A percentile compares a stretch with the other conserved stretches of the same genome.
Evolutionary conservation across 345 rosid species (phyloP).

Genomic region (Carallia brachiata): DNA sequence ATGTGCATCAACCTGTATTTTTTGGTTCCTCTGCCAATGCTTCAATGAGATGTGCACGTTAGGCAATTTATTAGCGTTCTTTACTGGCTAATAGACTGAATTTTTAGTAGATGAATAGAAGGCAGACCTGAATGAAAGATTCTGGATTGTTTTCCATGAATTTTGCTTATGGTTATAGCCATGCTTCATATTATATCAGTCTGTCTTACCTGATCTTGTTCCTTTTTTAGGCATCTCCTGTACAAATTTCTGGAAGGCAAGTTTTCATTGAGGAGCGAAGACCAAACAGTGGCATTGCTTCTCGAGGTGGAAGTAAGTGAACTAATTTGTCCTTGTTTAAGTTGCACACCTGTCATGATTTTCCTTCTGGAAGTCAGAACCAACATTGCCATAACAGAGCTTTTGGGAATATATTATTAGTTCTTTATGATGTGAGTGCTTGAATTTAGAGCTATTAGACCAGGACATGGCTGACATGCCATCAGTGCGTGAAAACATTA

Average conservation of each 20-base stretch:
- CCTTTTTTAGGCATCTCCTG: conserved; percentile 73
- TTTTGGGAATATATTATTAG: not conserved
- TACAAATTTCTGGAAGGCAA: conserved; percentile 82
- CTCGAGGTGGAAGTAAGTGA: conserved; percentile 83
- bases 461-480: not conserved
- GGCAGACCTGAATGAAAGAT: not conserved
- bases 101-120: not conserved
- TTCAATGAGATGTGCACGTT: no score
- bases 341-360: not conserved
- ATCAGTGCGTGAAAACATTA: not conserved
- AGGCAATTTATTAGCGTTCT: no score
- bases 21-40: no score
- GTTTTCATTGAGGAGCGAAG: conserved; percentile 93
- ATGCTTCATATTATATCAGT: not conserved
- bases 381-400: not conserved
- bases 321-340: not conserved
- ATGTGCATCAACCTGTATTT: no score
- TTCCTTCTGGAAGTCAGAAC: not conserved
- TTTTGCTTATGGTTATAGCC: not conserved
- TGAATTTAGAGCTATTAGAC: not conserved
- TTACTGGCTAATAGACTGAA: no score
- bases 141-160: not conserved
- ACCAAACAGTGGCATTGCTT: conserved; percentile 66
- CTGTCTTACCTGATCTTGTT: conserved; percentile 13
- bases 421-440: no score